Percentiles rank a stretch among this genome's conserved stretches.
phyloP scores from a whole-genome alignment of 2,329 filamentous ascomycete species.

The Fusarium sp. region DNA sequence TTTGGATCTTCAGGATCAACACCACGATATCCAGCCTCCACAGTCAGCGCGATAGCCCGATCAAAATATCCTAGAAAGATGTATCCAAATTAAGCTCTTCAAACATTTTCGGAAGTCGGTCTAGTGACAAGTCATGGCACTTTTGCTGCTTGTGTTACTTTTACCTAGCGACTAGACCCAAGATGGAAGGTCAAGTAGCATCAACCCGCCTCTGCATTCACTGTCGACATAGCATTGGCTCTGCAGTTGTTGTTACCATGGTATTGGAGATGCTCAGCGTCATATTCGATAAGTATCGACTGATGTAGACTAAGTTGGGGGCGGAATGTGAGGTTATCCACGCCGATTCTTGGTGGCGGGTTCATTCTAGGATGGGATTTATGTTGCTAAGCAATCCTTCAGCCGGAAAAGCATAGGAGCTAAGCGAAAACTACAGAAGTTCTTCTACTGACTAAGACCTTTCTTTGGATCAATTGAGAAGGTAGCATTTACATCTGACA shows the following conservation, averaged over 20 bases:
- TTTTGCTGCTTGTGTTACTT: constrained; percentile 16
- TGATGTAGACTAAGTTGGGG: constrained; percentile 10
- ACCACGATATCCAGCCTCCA: not conserved
- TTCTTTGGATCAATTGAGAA: not conserved
- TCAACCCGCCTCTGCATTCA: not conserved
- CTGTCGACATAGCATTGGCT: not conserved
- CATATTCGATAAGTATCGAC: constrained; percentile 13
- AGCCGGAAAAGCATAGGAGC: not conserved
- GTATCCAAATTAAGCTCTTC: not conserved
- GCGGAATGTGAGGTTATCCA: not conserved
- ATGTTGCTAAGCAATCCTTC: constrained; percentile 17
- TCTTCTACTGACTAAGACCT: not conserved
- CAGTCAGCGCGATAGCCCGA: not conserved
- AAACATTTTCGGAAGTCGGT: constrained; percentile 27
- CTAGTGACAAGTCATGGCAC: constrained; percentile 21
- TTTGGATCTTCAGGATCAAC: rapidly evolving
- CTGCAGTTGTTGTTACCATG: not conserved
- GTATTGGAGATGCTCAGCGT: constrained; percentile 2
- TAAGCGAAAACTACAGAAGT: constrained; percentile 12
- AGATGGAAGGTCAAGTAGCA: constrained; percentile 6
- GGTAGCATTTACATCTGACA: not conserved
- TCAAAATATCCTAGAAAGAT: constrained; percentile 18
- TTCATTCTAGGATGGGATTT: not conserved
- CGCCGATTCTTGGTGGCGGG: not conserved
- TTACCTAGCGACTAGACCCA: not conserved